phyloP scores from a whole-genome alignment of 1,139 yeast species.

The Blastobotrys aristatus region DNA sequence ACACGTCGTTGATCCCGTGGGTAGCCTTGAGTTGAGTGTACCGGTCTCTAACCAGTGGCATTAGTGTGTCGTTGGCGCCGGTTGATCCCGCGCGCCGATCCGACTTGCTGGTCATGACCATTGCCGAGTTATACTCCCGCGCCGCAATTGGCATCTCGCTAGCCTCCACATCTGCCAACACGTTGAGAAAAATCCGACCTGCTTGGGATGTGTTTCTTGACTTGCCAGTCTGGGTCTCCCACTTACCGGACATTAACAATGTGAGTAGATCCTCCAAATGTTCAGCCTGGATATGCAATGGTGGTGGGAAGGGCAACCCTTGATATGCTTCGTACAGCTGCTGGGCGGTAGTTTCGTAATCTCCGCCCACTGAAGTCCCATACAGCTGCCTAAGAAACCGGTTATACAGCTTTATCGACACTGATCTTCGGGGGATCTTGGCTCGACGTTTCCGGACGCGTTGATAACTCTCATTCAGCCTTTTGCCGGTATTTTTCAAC shows the following conservation, averaged over 20 bases:
- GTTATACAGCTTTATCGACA: constrained; percentile 19
- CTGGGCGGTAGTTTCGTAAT: constrained; percentile 11
- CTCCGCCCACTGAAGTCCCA: constrained; percentile 10
- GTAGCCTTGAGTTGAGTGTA: constrained; percentile 5
- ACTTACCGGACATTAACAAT: constrained; percentile 7
- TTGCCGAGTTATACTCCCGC: constrained; percentile 21
- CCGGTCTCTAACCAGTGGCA: constrained; percentile 13
- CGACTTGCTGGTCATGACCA: constrained; percentile 13
- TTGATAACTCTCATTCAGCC: constrained; percentile 6
- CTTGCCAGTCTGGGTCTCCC: neutral
- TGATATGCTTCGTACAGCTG: constrained; percentile 36
- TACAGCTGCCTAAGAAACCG: constrained; percentile 38
- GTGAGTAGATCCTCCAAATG: constrained; percentile 41
- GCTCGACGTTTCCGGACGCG: constrained; percentile 2
- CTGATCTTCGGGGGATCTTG: constrained; percentile 7
- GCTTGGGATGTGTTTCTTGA: constrained; percentile 4
- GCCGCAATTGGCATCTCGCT: constrained; percentile 25
- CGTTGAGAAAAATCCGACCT: constrained; percentile 15
- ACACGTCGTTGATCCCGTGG: constrained; percentile 12
- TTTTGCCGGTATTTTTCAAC: constrained; percentile 3
- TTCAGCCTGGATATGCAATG: constrained; percentile 34
- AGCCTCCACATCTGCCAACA: constrained; percentile 21
- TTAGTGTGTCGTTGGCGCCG: neutral
- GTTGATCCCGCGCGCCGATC: constrained; percentile 1
- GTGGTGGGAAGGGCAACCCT: constrained; percentile 34